Base-by-base conservation (phyloP, 2,329 filamentous ascomycete genomes). In the Macrophomina phaseolina region DNA sequence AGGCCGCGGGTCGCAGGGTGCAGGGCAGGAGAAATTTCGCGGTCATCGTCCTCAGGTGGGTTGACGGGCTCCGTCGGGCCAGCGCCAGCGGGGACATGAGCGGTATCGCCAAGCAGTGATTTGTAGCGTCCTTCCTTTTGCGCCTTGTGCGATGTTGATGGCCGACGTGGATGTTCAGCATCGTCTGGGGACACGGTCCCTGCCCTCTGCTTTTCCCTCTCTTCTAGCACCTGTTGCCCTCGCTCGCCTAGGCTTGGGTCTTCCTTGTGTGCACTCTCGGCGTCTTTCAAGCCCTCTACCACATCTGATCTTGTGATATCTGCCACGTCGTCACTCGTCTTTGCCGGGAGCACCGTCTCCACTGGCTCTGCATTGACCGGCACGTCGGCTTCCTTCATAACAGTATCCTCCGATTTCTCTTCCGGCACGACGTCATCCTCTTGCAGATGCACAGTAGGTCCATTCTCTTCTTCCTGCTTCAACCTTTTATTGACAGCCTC, bases 1-100 rank as follows among this genome's bases (percentile, higher is more conserved):
- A 97, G 82, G n/a, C 92, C 90, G 38, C 87, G 68, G 6, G 76
- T 83, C 55, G 78, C 76, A 1, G 80, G 73, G 67, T 84, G 81
- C 8, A 80, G 71, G 16, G 81, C 77, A 23, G 79, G 76, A 5
- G 75, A 69, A 34, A 76, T 66, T 36, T 72, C 72, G 6, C 74
- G 72, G 66, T 78, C 76, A 61, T 77, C 75, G 34, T 67, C 69
- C 16, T 72, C 63, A 5, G 71, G 66, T 8, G 74, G 71, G 16
- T 56, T 34, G 11, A 38, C 52, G 4, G 45, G 68, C 48, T 5
- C 66, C 23, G 7, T 66, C 36, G 30, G 71, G 51, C 8, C 68
- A 23, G 42, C 28, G 32, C 51, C 40, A 32, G 30, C 64, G 11
- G 67, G 23, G n/a, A 75, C 68, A 48, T 42, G 11, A n/a, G 28